These are phyloP conservation scores for Hansenula sp. DNA, from an alignment of 1,139 yeast genomes.

Conservation along the genomic window DNA sequence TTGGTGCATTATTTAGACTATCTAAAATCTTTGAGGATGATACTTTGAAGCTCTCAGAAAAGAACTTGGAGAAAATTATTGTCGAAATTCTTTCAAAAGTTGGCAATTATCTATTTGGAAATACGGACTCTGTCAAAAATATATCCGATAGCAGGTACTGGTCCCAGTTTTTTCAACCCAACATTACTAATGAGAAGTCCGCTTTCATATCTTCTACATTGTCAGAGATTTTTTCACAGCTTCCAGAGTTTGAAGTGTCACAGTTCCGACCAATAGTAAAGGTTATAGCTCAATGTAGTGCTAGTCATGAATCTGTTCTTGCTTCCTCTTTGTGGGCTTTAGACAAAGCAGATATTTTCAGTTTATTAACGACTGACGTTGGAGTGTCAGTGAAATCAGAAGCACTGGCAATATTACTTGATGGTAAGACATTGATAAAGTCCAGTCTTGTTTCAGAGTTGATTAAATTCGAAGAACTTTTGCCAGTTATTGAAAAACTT, in stretches of 20 bases:
- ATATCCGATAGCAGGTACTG: slow-evolving; percentile 28
- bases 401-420: slow-evolving; percentile 9
- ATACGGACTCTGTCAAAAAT: slow-evolving; percentile 12
- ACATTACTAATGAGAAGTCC: slow-evolving; percentile 19
- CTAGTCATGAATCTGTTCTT: slow-evolving; percentile 9
- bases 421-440: slow-evolving; percentile 12
- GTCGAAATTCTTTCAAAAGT: slow-evolving; percentile 30
- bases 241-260: slow-evolving; percentile 20
- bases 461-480: background rate
- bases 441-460: slow-evolving; percentile 7
- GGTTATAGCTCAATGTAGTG: background rate
- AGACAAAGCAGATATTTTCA: slow-evolving; percentile 11
- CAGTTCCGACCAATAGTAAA: slow-evolving; percentile 7
- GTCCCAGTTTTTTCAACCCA: slow-evolving; percentile 15
- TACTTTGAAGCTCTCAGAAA: slow-evolving; percentile 8
- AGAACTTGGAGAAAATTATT: slow-evolving; percentile 19
- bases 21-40: slow-evolving; percentile 26
- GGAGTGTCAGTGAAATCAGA: slow-evolving; percentile 7
- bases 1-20: slow-evolving; percentile 40
- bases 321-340: slow-evolving; percentile 20
- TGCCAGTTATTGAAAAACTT: slow-evolving; percentile 6
- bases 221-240: slow-evolving; percentile 36
- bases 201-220: slow-evolving; percentile 30
- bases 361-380: background rate
- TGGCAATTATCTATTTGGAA: slow-evolving; percentile 39